Conservation (phyloP, 2,329 filamentous ascomycete genomes). For the Gaeumannomyces sp. region DNA sequence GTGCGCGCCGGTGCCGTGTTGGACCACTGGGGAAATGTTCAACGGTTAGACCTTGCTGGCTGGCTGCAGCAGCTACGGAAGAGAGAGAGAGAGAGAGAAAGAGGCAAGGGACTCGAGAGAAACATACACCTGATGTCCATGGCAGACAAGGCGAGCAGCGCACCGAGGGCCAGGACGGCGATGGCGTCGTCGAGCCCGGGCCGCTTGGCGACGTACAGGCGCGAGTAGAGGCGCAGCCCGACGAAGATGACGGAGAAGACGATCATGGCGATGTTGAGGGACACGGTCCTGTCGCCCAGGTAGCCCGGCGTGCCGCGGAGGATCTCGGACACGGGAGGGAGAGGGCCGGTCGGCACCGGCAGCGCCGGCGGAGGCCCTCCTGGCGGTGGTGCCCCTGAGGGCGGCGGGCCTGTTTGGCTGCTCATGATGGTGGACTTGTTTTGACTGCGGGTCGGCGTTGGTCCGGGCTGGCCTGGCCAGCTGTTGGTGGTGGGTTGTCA, state of each 20-base stretch:
- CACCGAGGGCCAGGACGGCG: constrained; percentile 16
- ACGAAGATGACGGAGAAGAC: constrained; percentile 23
- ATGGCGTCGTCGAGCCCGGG: constrained; percentile 25
- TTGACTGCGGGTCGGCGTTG: neutral
- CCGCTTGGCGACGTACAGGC: constrained; percentile 24
- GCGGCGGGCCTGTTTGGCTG: too few relatives aligned
- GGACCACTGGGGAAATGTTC: neutral
- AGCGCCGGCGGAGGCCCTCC: too few relatives aligned
- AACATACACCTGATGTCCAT: constrained; percentile 1
- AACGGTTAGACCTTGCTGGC: neutral
- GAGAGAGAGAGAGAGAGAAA: too few relatives aligned
- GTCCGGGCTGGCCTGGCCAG: neutral
- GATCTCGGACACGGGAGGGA: neutral
- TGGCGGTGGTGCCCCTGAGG: too few relatives aligned
- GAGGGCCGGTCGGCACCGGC: too few relatives aligned
- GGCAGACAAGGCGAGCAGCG: neutral
- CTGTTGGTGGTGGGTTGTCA: too few relatives aligned
- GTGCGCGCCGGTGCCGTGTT: constrained; percentile 5
- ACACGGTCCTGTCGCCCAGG: neutral
- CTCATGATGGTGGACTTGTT: neutral
- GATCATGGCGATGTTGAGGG: constrained; percentile 21
- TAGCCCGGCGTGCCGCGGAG: constrained; percentile 1
- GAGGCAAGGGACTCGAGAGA: neutral
- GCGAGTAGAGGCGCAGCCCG: constrained; percentile 21
- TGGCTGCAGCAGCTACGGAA: too few relatives aligned